These are phyloP conservation scores for Ganoderma meredithae DNA, from an alignment of 1,284 basidiomycete genomes.

Conservation along the genomic window DNA sequence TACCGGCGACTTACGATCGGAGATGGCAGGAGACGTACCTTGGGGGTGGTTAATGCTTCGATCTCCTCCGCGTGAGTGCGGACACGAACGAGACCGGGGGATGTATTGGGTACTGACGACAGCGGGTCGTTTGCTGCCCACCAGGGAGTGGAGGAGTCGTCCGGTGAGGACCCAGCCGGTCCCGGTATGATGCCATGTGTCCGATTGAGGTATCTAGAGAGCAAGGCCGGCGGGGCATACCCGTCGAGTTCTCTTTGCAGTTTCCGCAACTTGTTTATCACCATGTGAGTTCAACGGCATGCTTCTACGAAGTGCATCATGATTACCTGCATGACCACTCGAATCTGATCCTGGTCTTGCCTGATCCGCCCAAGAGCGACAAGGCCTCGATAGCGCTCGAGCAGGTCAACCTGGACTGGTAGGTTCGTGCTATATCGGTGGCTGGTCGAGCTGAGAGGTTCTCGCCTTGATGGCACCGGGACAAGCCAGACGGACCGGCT, in stretches of 20 bases:
- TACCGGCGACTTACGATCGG: not conserved
- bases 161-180: conserved; percentile 31
- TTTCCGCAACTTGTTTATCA: conserved; percentile 50
- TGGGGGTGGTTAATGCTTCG: conserved; percentile 62
- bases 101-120: conserved; percentile 10
- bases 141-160: conserved; percentile 37
- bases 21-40: conserved; percentile 44
- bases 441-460: not conserved
- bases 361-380: conserved; percentile 54
- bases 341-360: conserved; percentile 71
- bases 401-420: conserved; percentile 38
- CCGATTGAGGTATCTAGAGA: conserved; percentile 41
- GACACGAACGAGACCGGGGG: conserved; percentile 54
- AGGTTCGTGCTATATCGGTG: conserved; percentile 17
- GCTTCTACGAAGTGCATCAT: not conserved
- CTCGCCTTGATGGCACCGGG: not conserved
- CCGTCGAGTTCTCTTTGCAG: conserved; percentile 54
- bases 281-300: not conserved
- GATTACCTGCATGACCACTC: conserved; percentile 67
- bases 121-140: conserved; percentile 35
- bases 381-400: conserved; percentile 41
- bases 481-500: not conserved
- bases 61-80: conserved; percentile 67
- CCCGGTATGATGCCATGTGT: conserved; percentile 32
- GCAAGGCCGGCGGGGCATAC: conserved; percentile 55